phyloP scores from a whole-genome alignment of 106 monocot species.

The Chionographis japonica region DNA sequence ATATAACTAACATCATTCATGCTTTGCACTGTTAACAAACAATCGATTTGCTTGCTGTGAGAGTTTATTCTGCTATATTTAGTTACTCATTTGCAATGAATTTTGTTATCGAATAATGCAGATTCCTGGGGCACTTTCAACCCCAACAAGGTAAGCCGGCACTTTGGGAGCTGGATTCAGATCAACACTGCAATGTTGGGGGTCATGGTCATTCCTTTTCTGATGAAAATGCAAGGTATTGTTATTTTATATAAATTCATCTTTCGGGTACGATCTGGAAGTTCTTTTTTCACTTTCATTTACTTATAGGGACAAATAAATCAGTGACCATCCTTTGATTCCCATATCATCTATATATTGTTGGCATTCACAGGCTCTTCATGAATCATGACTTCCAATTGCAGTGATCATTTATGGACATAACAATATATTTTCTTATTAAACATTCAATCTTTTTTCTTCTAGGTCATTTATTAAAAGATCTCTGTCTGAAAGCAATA shows the following conservation, averaged over 20 bases:
- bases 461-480: slow-evolving; percentile 77
- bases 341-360: background rate
- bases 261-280: background rate
- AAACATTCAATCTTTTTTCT: slow-evolving; percentile 1
- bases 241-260: background rate
- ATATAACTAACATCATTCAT: background rate
- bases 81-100: background rate
- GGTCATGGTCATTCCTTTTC: slow-evolving; percentile 29
- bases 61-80: too few relatives aligned
- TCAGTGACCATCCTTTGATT: background rate
- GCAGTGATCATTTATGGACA: background rate
- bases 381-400: background rate
- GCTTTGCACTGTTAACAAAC: too few relatives aligned
- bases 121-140: slow-evolving; percentile 92
- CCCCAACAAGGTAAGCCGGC: slow-evolving; percentile 75
- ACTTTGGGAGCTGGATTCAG: slow-evolving; percentile 78
- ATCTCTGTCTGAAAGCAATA: slow-evolving; percentile 83
- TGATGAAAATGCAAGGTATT: slow-evolving; percentile 58
- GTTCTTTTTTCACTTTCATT: too few relatives aligned
- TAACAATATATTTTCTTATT: background rate
- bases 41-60: too few relatives aligned
- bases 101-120: slow-evolving; percentile 21
- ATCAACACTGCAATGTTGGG: slow-evolving; percentile 75
- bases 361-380: slow-evolving; percentile 2
- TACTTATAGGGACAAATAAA: too few relatives aligned